phyloP scores from a whole-genome alignment of 257 asterid genomes.

The Nicotiana undulata region DNA sequence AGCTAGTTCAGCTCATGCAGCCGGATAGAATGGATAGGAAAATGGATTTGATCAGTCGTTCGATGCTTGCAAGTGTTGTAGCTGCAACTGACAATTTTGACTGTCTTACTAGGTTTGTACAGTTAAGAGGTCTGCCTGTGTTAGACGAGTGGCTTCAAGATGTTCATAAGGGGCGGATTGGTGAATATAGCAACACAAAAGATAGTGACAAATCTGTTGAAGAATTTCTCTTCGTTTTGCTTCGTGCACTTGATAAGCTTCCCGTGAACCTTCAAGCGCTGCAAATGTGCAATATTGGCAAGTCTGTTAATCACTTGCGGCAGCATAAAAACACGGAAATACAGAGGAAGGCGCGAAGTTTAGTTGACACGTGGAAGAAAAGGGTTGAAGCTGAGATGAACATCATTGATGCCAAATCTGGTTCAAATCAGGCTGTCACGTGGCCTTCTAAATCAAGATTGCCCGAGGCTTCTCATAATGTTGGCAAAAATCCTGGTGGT shows the following conservation, averaged over 20 bases:
- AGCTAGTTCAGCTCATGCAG: constrained; percentile 73
- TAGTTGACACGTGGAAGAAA: constrained; percentile 95
- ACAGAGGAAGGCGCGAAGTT: constrained; percentile 75
- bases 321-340: constrained; percentile 73
- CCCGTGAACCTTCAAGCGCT: constrained; percentile 87
- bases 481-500: constrained; percentile 39
- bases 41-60: constrained; percentile 53
- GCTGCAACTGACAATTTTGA: constrained; percentile 77
- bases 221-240: constrained; percentile 74
- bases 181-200: constrained; percentile 34
- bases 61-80: constrained; percentile 64
- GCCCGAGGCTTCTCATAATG: constrained; percentile 58
- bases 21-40: constrained; percentile 48
- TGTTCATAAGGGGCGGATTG: constrained; percentile 61
- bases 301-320: constrained; percentile 85
- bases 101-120: constrained; percentile 68
- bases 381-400: constrained; percentile 95
- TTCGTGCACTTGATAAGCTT: constrained; percentile 84
- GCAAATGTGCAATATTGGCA: constrained; percentile 83
- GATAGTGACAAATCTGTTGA: constrained; percentile 60
- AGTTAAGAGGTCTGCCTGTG: constrained; percentile 62
- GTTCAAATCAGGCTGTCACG: constrained; percentile 36
- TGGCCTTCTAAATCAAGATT: constrained; percentile 74
- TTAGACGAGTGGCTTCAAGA: constrained; percentile 97
- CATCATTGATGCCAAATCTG: constrained; percentile 51